Evolutionary conservation across 306 rosid species (phyloP), one percentile per base, ranked within the genome.

Genomic region (Casuarina cunninghamiana): DNA sequence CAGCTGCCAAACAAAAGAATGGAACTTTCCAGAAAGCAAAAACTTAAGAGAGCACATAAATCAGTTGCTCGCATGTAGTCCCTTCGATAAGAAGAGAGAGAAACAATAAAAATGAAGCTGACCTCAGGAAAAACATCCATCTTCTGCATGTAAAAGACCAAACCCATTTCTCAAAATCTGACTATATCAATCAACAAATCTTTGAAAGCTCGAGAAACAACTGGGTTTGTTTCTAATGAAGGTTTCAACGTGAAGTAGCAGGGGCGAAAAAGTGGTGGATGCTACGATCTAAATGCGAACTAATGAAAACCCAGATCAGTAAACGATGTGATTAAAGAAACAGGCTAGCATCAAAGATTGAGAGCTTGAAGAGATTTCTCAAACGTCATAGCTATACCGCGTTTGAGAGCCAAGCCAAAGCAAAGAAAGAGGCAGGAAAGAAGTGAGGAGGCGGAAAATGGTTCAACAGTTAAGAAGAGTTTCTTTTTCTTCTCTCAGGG

Each of bases 261-360:
- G 81, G 80, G 74, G 57, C 69, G 55, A 57, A 74, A 61, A 79
- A 77, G 26, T 16, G 54, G 54, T 78, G 26, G 82, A 66, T 46
- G 8, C 12, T 60, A 21, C 63, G 83, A 89, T 86, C 82, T 73
- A 84, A 54, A 80, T 26, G 66, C 78, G 71, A 83, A 75, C 53
- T 43, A 63, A 13, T 13, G 83, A 72, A 78, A 53, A 86, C 41
- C 60, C 72, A 86, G 90, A 90, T 84, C 86, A 84, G 88, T 72
- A 65, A 79, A 43, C 35, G 76, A 78, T 71, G 79, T 12, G 71
- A 74, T 39, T 11, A 48, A 43, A 72, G 84, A 73, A 78, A 78
- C 65, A 62, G 13, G 72, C 49, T n/a, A 69, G 87, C 39, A 35
- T 58, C 69, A 78, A 21, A 74, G 74, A 82, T 55, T 79, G 86